Evolutionary conservation across 257 asterid species (phyloP), one percentile per base, ranked within the genome.

Genomic region (Echites panduratus): DNA sequence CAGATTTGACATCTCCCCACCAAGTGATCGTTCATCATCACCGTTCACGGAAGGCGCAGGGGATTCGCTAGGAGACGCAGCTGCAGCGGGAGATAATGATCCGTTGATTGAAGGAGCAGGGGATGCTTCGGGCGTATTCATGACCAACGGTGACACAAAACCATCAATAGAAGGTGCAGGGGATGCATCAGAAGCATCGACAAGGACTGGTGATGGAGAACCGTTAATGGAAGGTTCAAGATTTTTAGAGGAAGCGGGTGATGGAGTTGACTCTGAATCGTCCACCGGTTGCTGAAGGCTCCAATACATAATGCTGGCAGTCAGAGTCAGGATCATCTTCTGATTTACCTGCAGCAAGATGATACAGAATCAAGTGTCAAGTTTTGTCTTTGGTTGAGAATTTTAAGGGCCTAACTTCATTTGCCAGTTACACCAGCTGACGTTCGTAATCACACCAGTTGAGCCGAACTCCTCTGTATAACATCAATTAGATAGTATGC

Each of bases 271-370:
- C 54, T 91, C 95, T 0, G 89, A 81, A 50, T 88, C 95, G 1
- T 89, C 96, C 27, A 57, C 87, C 17, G 88, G 82, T 79, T 91
- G 96, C 82, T 89, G 96, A 80, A 91, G 96, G 88, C 98, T 91
- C 97, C 99, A 91, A 53, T 86, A 91, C 97, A 94, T 91, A 14
- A 91, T 86, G 84, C 97, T 91, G 68, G 99, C 97, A 1, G 95
- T 90, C 24, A 94, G 91, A 56, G 97, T 89, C 29, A 94, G 95
- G 75, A 94, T 91, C 98, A 94, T 94, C 89, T 91, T 94, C 81
- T 94, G 97, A 85, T 91, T 94, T 59, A 94, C 97, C 99, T 94
- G 89, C 32, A 79, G 76, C 11, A 72, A 63, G 72, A 69, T 54
- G 76, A 16, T 22, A 29, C 12, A 56, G 70, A n/a, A 53, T 2